These are phyloP conservation scores for Debaryomyces singareniensis DNA, from an alignment of 1,139 yeast genomes.

Conservation along the genomic window DNA sequence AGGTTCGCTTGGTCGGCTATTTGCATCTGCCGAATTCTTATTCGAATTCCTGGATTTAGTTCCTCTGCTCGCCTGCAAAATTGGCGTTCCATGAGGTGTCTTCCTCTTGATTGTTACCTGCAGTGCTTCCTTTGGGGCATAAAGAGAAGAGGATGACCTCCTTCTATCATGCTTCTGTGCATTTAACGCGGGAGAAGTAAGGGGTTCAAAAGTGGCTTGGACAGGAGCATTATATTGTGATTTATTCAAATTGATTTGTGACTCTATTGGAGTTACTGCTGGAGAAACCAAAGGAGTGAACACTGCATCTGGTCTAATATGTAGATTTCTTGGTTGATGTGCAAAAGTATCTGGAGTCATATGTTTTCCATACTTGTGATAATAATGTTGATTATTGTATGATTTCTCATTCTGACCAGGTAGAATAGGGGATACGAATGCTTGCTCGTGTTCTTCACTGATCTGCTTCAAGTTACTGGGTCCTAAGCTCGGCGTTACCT, in stretches of 20 bases:
- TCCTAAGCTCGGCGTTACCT: conserved; percentile 22
- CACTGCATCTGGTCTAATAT: conserved; percentile 42
- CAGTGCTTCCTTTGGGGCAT: neutral
- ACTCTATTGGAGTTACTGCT: conserved; percentile 60
- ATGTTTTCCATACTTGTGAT: conserved; percentile 23
- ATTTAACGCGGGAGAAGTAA: conserved; percentile 64
- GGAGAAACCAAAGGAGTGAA: conserved; percentile 78
- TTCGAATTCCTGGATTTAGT: conserved; percentile 8
- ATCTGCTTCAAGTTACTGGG: conserved; percentile 14
- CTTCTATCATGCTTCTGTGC: conserved; percentile 32
- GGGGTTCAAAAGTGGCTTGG: conserved; percentile 35
- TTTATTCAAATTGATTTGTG: conserved; percentile 17
- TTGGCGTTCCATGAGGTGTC: conserved; percentile 47
- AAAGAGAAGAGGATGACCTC: conserved; percentile 18
- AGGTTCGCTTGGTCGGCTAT: no score
- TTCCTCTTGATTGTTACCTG: conserved; percentile 22
- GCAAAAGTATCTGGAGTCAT: conserved; percentile 7
- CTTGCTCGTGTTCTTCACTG: conserved; percentile 6
- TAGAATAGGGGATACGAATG: conserved; percentile 33
- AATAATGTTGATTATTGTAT: conserved; percentile 38
- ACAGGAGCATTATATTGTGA: conserved; percentile 18
- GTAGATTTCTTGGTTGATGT: conserved; percentile 17
- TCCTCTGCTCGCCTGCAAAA: conserved; percentile 23
- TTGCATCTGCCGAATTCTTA: no score
- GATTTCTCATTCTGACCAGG: conserved; percentile 41